Percentiles rank a stretch among this genome's conserved stretches.
These are phyloP conservation scores for Penicillium sp. DNA, from an alignment of 2,329 filamentous ascomycete genomes.

Conservation along the genomic window DNA sequence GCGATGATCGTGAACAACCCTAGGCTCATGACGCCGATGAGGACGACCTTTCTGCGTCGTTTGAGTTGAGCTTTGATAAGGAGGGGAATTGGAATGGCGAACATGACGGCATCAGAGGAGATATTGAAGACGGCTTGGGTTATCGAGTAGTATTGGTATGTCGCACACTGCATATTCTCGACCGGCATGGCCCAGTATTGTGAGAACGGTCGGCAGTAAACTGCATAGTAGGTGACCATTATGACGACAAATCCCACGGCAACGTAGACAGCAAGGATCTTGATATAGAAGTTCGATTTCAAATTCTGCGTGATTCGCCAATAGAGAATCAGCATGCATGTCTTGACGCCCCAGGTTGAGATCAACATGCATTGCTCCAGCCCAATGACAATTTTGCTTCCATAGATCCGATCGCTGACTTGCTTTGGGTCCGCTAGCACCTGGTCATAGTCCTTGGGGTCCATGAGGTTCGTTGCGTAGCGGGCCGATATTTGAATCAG, in stretches of 20 bases:
- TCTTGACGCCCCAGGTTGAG: slow-evolving; percentile 52
- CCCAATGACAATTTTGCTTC: slow-evolving; percentile 51
- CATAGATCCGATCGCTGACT: slow-evolving; percentile 44
- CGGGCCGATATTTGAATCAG: slow-evolving; percentile 39
- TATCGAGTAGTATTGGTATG: slow-evolving; percentile 43
- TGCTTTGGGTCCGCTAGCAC: slow-evolving; percentile 40
- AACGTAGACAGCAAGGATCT: slow-evolving; percentile 44
- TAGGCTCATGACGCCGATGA: slow-evolving; percentile 38
- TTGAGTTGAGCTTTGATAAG: slow-evolving; percentile 37
- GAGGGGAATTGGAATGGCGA: slow-evolving; percentile 40
- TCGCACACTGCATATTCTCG: slow-evolving; percentile 40
- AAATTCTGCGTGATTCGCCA: slow-evolving; percentile 45
- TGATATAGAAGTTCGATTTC: slow-evolving; percentile 38
- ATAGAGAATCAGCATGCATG: slow-evolving; percentile 52
- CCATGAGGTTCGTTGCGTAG: slow-evolving; percentile 42
- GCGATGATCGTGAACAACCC: slow-evolving; percentile 45
- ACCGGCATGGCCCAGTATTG: slow-evolving; percentile 52
- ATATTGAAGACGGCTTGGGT: slow-evolving; percentile 48
- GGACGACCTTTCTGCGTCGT: slow-evolving; percentile 33
- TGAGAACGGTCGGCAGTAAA: slow-evolving; percentile 51
- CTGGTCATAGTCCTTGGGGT: slow-evolving; percentile 30
- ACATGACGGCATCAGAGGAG: slow-evolving; percentile 41
- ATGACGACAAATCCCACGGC: slow-evolving; percentile 47
- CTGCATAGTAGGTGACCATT: slow-evolving; percentile 49
- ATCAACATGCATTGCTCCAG: slow-evolving; percentile 51